Conservation (phyloP, 257 asterid species). For the Ligustrum vulgare region DNA sequence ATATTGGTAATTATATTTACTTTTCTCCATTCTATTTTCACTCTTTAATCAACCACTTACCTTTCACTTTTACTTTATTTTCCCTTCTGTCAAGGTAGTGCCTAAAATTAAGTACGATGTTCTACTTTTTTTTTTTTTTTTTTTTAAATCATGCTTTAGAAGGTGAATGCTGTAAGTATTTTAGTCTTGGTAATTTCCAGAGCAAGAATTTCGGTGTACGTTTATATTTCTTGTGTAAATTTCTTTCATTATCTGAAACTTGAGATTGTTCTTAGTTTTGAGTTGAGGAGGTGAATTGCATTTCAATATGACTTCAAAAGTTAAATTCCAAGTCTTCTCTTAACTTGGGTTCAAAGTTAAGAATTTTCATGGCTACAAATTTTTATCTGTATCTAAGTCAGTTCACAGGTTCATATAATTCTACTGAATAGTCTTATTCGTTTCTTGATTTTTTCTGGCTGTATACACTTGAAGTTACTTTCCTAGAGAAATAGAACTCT, state of each 20-base stretch:
- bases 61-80: constrained; percentile 21
- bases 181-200: constrained; percentile 14
- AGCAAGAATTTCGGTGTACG: neutral
- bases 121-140: neutral
- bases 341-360: constrained; percentile 40
- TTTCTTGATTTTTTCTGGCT: constrained; percentile 25
- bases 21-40: constrained; percentile 22
- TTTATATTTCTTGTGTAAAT: constrained; percentile 2
- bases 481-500: constrained; percentile 10
- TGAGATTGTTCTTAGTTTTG: neutral
- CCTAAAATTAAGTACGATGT: neutral
- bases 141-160: constrained; percentile 1
- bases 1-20: constrained; percentile 22
- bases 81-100: constrained; percentile 30
- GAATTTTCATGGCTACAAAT: constrained; percentile 28
- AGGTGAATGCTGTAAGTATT: neutral
- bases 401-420: neutral
- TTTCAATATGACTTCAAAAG: constrained; percentile 6
- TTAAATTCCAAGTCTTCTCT: constrained; percentile 8
- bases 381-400: neutral
- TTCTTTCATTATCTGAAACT: neutral
- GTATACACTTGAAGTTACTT: constrained; percentile 16
- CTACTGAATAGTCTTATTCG: constrained; percentile 1
- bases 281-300: constrained; percentile 4
- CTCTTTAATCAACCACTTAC: constrained; percentile 25